Conservation (phyloP, 2,329 filamentous ascomycete species). For the Neonectria faginata region DNA sequence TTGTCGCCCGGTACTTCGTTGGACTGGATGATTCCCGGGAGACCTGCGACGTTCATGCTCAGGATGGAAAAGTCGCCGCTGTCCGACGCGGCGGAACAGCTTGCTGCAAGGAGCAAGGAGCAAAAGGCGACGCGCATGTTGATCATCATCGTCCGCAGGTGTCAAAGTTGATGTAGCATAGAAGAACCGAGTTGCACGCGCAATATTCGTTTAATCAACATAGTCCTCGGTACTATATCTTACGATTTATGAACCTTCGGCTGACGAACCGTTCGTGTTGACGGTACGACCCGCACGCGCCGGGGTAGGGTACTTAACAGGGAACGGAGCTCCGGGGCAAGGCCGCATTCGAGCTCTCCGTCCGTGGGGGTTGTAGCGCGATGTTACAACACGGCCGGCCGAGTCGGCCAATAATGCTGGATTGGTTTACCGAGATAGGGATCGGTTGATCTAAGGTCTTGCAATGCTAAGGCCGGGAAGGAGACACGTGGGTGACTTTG, state of each 20-base stretch:
- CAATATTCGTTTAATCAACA: not conserved
- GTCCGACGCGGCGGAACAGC: conserved; percentile 11
- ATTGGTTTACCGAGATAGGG: conserved; percentile 4
- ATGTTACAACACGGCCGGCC: not conserved
- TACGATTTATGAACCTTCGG: not conserved
- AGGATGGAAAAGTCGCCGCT: conserved; percentile 18
- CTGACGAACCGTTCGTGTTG: not conserved
- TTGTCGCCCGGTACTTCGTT: conserved; percentile 74
- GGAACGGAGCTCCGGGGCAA: not conserved
- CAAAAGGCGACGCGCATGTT: conserved; percentile 4
- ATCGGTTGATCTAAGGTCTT: not conserved
- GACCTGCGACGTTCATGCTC: conserved; percentile 66
- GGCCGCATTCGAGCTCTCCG: not conserved
- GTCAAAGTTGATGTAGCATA: too few relatives aligned
- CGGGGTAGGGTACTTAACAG: not conserved
- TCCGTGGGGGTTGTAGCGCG: not conserved
- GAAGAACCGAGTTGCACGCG: not conserved
- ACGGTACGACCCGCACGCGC: not conserved
- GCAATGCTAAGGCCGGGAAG: not conserved
- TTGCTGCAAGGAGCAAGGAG: conserved; percentile 6
- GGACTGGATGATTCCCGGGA: conserved; percentile 66
- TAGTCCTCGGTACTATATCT: not conserved
- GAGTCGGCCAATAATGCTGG: not conserved
- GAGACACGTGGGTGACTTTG: not conserved
- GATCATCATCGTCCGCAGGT: not conserved